Evolutionary conservation across 495 filamentous ascomycete species (phyloP).

Genomic region (Xeromyces bisporus): DNA sequence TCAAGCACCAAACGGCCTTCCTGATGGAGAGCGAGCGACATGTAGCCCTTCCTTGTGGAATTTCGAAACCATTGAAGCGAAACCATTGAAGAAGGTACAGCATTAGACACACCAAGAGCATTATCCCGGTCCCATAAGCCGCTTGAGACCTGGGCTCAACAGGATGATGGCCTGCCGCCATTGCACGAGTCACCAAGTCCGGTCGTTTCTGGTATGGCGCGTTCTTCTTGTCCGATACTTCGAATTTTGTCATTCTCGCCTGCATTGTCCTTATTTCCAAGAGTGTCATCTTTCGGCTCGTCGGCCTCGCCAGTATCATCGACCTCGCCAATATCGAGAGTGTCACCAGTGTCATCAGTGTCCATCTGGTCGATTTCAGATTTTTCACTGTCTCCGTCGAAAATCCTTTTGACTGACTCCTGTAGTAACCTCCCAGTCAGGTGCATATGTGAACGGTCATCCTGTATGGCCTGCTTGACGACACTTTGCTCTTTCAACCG

Average conservation of each 20-base stretch:
- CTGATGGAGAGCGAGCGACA: too few species aligned
- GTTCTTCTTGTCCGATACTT: neutral
- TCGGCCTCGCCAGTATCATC: neutral
- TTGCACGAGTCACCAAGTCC: too few species aligned
- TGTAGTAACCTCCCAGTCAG: slow-evolving; percentile 17
- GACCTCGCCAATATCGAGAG: neutral
- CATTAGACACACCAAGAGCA: too few species aligned
- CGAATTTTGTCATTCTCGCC: neutral
- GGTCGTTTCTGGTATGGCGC: too few species aligned
- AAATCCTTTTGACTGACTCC: slow-evolving; percentile 12
- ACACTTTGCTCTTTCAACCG: slow-evolving; percentile 13
- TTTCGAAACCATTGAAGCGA: too few species aligned
- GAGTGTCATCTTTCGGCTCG: neutral
- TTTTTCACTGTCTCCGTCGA: slow-evolving; percentile 3
- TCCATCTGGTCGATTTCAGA: neutral
- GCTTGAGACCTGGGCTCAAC: too few species aligned
- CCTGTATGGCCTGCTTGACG: slow-evolving; percentile 9
- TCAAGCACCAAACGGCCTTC: too few species aligned
- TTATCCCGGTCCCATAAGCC: too few species aligned
- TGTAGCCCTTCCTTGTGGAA: too few species aligned
- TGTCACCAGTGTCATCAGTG: neutral
- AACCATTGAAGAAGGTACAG: too few species aligned
- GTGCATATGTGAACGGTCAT: slow-evolving; percentile 14
- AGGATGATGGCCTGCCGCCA: too few species aligned
- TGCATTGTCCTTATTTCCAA: neutral